phyloP scores from a whole-genome alignment of 352 stramenopile species.

The Poterioochromonas sp. region DNA sequence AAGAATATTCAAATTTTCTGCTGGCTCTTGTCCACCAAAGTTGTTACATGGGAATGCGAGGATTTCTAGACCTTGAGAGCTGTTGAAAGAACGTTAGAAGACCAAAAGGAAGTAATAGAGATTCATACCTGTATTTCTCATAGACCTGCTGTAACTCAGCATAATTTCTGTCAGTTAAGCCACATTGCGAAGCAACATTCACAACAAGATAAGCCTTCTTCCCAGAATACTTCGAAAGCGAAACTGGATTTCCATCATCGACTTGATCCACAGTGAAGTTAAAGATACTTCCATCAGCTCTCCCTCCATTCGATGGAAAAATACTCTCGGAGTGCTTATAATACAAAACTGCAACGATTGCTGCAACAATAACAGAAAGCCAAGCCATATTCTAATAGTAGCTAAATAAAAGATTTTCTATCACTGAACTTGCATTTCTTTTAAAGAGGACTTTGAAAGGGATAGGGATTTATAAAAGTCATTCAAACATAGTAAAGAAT shows the following conservation, averaged over 20 bases:
- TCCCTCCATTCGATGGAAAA: no score
- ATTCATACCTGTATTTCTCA: neutral
- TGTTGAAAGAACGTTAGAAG: neutral
- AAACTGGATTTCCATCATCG: neutral
- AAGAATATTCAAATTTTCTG: neutral
- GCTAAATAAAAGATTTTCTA: no score
- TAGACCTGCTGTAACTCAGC: slow-evolving; percentile 17
- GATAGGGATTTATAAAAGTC: no score
- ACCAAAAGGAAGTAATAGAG: neutral
- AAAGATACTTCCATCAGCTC: neutral
- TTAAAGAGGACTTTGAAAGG: no score
- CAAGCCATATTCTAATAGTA: no score
- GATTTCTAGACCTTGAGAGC: slow-evolving; percentile 26
- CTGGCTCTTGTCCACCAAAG: slow-evolving; percentile 16
- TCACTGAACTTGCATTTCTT: no score
- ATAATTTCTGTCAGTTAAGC: slow-evolving; percentile 32
- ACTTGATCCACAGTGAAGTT: neutral
- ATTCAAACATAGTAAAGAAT: no score
- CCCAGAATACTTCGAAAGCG: neutral
- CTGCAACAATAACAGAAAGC: no score
- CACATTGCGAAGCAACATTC: slow-evolving; percentile 29
- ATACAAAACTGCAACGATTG: no score
- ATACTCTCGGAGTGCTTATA: no score
- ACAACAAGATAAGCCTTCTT: slow-evolving; percentile 32
- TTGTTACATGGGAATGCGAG: slow-evolving; percentile 34